phyloP scores from a whole-genome alignment of 2,329 filamentous ascomycete species.

The Trichoderma guizhouense region DNA sequence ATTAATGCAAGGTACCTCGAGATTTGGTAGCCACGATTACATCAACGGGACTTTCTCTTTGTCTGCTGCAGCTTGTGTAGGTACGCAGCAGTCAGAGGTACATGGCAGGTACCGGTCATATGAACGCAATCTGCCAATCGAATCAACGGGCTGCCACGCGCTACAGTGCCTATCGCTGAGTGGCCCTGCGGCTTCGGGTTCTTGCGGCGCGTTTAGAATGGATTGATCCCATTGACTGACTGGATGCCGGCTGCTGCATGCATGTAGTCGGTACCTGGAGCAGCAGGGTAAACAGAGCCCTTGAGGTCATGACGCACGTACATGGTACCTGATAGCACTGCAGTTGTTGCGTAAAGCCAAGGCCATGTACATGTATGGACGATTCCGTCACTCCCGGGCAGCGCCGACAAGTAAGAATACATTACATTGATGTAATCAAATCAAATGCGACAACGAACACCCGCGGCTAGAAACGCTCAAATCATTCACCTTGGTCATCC shows the following conservation, averaged over 20 bases:
- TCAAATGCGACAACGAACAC: neutral
- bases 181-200: slow-evolving; percentile 13
- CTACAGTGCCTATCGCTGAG: slow-evolving; percentile 18
- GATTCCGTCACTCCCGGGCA: neutral
- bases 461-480: neutral
- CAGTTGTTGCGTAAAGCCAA: neutral
- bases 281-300: neutral
- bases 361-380: neutral
- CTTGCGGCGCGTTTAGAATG: slow-evolving; percentile 4
- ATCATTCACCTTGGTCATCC: neutral
- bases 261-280: neutral
- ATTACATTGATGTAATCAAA: neutral
- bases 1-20: neutral
- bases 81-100: neutral
- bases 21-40: neutral
- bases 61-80: neutral
- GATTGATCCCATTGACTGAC: neutral
- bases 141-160: slow-evolving; percentile 17
- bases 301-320: neutral
- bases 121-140: neutral
- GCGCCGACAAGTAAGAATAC: neutral
- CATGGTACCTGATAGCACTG: neutral
- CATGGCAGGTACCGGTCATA: neutral
- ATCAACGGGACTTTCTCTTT: neutral
- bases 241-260: neutral